phyloP scores from a whole-genome alignment of 1,284 basidiomycete genomes.

The Tranzscheliella williamsii region DNA sequence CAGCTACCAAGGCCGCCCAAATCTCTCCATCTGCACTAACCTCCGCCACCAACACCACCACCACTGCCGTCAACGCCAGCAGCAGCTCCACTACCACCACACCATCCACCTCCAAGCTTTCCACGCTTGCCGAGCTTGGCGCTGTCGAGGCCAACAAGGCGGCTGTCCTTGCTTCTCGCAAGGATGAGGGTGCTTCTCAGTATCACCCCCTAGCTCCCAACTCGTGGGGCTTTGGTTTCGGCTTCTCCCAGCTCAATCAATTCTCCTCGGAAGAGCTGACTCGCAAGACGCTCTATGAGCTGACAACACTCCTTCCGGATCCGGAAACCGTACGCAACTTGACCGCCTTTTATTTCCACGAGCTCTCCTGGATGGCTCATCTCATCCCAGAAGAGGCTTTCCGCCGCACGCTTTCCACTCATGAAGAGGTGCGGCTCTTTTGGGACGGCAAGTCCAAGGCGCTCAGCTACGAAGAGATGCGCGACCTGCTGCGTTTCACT shows the following conservation, averaged over 20 bases:
- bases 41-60: neutral
- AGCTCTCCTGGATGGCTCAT: constrained; percentile 38
- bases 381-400: constrained; percentile 32
- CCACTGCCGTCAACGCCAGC: neutral
- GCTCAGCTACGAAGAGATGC: constrained; percentile 21
- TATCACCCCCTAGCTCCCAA: constrained; percentile 6
- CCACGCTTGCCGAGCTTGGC: constrained; percentile 37
- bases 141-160: constrained; percentile 26
- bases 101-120: constrained; percentile 11
- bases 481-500: constrained; percentile 27
- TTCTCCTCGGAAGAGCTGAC: constrained; percentile 20
- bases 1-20: neutral
- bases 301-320: constrained; percentile 27
- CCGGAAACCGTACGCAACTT: constrained; percentile 19
- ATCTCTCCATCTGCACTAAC: neutral
- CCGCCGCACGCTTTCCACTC: constrained; percentile 5
- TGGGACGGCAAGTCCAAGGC: constrained; percentile 25
- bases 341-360: constrained; percentile 29
- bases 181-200: neutral
- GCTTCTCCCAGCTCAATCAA: constrained; percentile 26
- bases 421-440: constrained; percentile 20
- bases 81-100: neutral
- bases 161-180: neutral
- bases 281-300: constrained; percentile 32
- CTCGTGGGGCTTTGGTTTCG: constrained; percentile 39